Conservation (phyloP, 345 rosid genomes). For the Sonneratia caseolaris region DNA sequence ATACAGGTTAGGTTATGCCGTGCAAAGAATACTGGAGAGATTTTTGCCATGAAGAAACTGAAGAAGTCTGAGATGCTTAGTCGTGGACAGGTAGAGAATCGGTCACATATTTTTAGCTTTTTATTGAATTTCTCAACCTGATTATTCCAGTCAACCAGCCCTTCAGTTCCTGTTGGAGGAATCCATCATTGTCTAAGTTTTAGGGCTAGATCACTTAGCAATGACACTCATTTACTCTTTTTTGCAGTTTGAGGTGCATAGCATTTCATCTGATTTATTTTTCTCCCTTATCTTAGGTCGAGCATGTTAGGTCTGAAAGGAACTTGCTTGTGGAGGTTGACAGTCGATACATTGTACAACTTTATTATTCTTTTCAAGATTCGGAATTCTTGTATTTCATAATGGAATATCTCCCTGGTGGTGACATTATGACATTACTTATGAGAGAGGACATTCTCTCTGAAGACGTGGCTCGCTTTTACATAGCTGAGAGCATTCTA, state of each 20-base stretch:
- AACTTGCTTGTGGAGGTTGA: conserved; percentile 97
- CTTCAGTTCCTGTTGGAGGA: background rate
- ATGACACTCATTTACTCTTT: background rate
- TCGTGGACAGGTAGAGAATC: conserved; percentile 77
- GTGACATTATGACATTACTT: conserved; percentile 96
- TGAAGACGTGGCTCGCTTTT: conserved; percentile 88
- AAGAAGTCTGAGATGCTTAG: conserved; percentile 98
- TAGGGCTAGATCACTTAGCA: background rate
- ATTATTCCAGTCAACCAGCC: background rate
- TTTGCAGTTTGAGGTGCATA: background rate
- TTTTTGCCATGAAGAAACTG: conserved; percentile 93
- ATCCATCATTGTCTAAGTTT: background rate
- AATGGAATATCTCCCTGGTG: conserved; percentile 98
- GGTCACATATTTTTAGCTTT: background rate
- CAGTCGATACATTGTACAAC: conserved; percentile 85
- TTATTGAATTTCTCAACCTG: background rate
- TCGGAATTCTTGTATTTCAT: conserved; percentile 86
- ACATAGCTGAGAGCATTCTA: conserved; percentile 75
- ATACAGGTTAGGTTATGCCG: conserved; percentile 84
- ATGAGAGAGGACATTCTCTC: conserved; percentile 97
- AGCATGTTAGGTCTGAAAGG: conserved; percentile 97
- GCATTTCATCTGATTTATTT: background rate
- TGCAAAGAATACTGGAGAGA: conserved; percentile 72
- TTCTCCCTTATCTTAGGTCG: conserved; percentile 44
- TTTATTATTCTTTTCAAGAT: conserved; percentile 97